A percentile compares a stretch with the other conserved stretches of the same genome.
Conservation (phyloP, 352 stramenopile species). For the Phytophthora vignae region DNA sequence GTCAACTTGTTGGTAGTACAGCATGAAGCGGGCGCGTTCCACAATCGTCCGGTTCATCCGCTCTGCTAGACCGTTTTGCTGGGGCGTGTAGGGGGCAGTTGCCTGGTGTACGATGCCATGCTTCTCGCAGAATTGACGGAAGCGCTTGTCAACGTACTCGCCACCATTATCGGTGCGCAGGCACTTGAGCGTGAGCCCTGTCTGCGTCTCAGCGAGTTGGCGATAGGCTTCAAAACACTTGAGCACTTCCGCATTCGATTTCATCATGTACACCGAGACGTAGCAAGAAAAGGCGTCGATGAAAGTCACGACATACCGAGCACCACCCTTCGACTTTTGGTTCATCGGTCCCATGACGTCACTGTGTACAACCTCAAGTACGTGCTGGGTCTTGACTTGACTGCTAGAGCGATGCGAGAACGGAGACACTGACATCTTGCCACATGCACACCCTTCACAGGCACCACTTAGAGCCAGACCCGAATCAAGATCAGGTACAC, state of each 20-base stretch:
- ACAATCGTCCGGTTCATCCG: constrained; percentile 23
- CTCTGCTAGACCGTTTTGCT: constrained; percentile 24
- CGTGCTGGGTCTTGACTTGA: constrained; percentile 5
- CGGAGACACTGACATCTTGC: constrained; percentile 15
- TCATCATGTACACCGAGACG: constrained; percentile 12
- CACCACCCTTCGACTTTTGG: constrained; percentile 11
- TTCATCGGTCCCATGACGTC: constrained; percentile 26
- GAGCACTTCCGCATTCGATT: constrained; percentile 8
- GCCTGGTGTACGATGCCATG: constrained; percentile 26
- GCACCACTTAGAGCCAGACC: not conserved
- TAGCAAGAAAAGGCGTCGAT: constrained; percentile 32
- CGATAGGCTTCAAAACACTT: constrained; percentile 8
- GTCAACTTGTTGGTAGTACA: constrained; percentile 17
- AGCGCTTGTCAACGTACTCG: constrained; percentile 23
- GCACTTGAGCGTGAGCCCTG: constrained; percentile 4
- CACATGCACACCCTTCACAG: constrained; percentile 29
- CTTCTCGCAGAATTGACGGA: too few species aligned
- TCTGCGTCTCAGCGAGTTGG: constrained; percentile 12
- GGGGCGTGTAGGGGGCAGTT: constrained; percentile 7
- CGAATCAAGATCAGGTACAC: constrained; percentile 1
- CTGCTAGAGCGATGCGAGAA: constrained; percentile 20
- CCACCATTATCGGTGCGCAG: constrained; percentile 30
- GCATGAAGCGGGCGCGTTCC: constrained; percentile 8
- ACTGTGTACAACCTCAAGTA: constrained; percentile 22
- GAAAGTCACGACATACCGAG: constrained; percentile 27